Conservation (phyloP, 108 stramenopile genomes). For the Nannochloropsis oceanica region DNA sequence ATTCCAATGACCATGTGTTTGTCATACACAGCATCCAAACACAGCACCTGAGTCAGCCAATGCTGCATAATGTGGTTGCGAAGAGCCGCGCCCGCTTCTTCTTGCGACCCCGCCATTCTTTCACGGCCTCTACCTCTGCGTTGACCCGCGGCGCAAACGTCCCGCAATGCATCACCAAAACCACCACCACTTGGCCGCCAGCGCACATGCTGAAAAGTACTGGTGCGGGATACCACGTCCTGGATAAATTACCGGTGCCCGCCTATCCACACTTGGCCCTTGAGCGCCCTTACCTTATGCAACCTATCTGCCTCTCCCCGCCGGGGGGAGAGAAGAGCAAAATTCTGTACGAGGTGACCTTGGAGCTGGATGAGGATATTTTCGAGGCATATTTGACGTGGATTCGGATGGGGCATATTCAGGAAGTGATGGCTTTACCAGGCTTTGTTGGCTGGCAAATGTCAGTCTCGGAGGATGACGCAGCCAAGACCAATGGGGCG, state of each 20-base stretch:
- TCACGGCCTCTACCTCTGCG: no score
- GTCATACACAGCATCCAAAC: no score
- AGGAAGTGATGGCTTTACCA: not conserved
- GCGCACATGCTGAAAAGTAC: no score
- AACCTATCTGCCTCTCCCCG: not conserved
- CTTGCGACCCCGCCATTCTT: no score
- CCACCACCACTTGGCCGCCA: no score
- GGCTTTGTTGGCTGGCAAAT: not conserved
- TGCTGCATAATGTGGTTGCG: no score
- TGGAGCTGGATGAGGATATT: not conserved
- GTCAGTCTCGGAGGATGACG: not conserved
- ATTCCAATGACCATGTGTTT: no score
- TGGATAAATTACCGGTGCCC: not conserved
- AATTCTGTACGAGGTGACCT: not conserved
- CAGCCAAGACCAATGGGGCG: not conserved
- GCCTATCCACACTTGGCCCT: not conserved
- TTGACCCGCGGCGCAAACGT: no score
- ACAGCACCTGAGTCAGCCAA: no score
- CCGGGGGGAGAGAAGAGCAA: not conserved
- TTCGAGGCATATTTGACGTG: not conserved
- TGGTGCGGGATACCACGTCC: not conserved
- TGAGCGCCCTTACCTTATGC: not conserved
- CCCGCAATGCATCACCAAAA: no score
- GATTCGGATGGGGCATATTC: not conserved
- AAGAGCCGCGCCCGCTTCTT: no score